phyloP scores from a whole-genome alignment of 2,329 filamentous ascomycete species.

The Huntiella moniliformis region DNA sequence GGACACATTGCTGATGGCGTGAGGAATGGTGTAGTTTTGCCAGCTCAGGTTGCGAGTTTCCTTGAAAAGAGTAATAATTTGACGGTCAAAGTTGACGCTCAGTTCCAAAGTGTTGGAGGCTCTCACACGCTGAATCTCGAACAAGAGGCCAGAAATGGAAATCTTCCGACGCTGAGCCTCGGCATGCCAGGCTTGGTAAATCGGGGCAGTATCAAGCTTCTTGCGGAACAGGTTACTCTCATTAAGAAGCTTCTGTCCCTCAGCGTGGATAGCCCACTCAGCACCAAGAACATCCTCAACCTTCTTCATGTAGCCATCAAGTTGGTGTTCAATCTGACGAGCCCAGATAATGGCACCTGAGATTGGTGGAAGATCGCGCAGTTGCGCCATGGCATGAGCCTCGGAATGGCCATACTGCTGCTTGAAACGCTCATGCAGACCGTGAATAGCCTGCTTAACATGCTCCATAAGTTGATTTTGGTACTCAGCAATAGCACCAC shows the following conservation, averaged over 20 bases:
- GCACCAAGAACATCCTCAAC: conserved; percentile 94
- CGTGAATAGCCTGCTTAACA: conserved; percentile 87
- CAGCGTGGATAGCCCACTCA: conserved; percentile 85
- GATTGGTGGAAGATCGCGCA: conserved; percentile 86
- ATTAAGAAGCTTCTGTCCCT: conserved; percentile 80
- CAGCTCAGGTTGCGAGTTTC: conserved; percentile 91
- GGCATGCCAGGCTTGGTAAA: conserved; percentile 88
- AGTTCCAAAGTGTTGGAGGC: conserved; percentile 79
- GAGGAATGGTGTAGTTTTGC: conserved; percentile 86
- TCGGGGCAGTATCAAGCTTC: conserved; percentile 83
- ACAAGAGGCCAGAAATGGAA: conserved; percentile 78
- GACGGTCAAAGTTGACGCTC: conserved; percentile 86
- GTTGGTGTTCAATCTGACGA: conserved; percentile 85
- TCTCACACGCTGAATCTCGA: conserved; percentile 72
- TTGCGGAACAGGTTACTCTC: conserved; percentile 90
- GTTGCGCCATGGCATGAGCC: conserved; percentile 91
- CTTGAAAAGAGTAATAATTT: conserved; percentile 96
- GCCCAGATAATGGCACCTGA: conserved; percentile 97
- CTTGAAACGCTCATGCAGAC: conserved; percentile 91
- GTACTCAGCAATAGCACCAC: conserved; percentile 92
- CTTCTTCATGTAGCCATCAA: conserved; percentile 94
- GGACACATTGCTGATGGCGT: conserved; percentile 84
- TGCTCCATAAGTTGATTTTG: conserved; percentile 96
- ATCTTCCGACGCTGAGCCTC: conserved; percentile 80
- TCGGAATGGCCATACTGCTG: conserved; percentile 97